These are phyloP conservation scores for Rubia occidens DNA, from an alignment of 305 asterid species.

Conservation along the genomic window DNA sequence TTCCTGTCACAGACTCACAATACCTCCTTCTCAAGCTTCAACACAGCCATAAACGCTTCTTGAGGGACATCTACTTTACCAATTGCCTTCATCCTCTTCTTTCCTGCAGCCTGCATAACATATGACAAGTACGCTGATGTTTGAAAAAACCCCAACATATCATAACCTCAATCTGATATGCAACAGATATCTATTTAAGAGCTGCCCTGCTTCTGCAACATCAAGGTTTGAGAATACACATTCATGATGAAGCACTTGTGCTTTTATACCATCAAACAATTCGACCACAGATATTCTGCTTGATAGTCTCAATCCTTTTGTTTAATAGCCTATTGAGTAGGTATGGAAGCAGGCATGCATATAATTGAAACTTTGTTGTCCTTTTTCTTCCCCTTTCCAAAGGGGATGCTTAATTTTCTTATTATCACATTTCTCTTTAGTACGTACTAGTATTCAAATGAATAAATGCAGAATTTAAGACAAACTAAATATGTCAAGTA, in stretches of 20 bases:
- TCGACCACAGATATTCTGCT: not conserved
- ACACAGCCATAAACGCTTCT: conserved; percentile 99
- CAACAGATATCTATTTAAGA: not conserved
- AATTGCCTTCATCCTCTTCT: conserved; percentile 95
- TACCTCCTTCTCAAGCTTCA: conserved; percentile 97
- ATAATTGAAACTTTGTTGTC: too few species aligned
- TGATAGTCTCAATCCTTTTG: not conserved
- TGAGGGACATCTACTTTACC: conserved; percentile 97
- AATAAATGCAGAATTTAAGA: too few species aligned
- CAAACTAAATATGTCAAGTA: too few species aligned
- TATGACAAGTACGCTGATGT: not conserved
- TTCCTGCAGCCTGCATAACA: conserved; percentile 84
- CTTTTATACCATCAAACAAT: not conserved
- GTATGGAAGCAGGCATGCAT: not conserved
- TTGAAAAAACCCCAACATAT: not conserved
- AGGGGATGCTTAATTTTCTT: too few species aligned
- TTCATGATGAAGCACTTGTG: not conserved
- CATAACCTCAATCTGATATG: not conserved
- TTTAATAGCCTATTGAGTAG: not conserved
- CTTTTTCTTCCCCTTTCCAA: too few species aligned
- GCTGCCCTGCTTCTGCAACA: not conserved
- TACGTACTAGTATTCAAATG: too few species aligned
- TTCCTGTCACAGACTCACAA: conserved; percentile 36
- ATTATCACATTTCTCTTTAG: too few species aligned
- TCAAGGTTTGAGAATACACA: not conserved